Percentiles rank a stretch among this genome's conserved stretches.
phyloP scores from a whole-genome alignment of 345 rosid species.

The Xanthoceras sorbifolium region DNA sequence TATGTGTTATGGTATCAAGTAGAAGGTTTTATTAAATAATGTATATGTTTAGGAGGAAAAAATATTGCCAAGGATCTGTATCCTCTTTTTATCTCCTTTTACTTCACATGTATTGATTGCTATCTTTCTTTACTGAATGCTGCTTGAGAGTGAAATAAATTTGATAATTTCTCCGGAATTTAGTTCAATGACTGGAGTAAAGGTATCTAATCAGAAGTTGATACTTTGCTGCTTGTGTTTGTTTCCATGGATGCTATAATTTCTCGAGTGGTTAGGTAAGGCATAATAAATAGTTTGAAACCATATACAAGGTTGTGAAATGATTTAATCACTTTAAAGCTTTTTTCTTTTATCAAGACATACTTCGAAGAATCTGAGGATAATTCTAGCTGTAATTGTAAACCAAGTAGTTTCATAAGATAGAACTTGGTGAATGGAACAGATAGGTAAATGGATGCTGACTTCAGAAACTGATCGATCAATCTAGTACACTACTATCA shows the following conservation, averaged over 20 bases:
- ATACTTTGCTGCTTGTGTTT: neutral
- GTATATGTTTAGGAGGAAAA: neutral
- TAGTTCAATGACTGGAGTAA: neutral
- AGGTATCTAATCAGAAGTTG: neutral
- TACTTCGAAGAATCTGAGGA: too few species aligned
- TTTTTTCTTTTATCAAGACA: neutral
- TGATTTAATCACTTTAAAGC: too few species aligned
- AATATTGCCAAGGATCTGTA: neutral
- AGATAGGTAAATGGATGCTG: too few species aligned
- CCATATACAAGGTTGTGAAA: too few species aligned
- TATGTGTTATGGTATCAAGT: neutral
- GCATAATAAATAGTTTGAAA: neutral
- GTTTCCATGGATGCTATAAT: neutral
- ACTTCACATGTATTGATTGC: neutral
- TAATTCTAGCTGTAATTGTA: neutral
- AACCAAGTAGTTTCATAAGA: neutral
- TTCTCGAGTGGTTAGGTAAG: neutral
- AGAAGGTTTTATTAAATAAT: neutral
- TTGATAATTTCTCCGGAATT: neutral
- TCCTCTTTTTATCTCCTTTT: slow-evolving; percentile 1
- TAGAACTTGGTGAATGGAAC: too few species aligned
- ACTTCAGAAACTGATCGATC: too few species aligned
- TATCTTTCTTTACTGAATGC: neutral
- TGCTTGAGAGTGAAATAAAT: neutral
- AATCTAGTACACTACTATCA: too few species aligned